A percentile compares a stretch with the other conserved stretches of the same genome.
Conservation (phyloP, 2,329 filamentous ascomycete species). For the Aspergillus sp. region DNA sequence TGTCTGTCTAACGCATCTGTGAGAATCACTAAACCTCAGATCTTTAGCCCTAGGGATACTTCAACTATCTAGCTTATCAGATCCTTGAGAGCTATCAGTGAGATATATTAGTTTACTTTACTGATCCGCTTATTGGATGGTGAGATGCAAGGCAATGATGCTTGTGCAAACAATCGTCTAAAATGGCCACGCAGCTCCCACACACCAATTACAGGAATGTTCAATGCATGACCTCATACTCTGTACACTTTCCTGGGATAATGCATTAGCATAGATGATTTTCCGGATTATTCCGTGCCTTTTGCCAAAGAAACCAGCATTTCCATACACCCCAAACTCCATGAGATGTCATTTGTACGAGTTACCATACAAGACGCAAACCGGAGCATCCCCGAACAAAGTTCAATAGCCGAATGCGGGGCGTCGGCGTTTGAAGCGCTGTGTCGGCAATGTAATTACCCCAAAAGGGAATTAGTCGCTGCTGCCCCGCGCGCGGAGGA, state of each 20-base stretch:
- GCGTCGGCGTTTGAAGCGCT: neutral
- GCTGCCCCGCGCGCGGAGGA: neutral
- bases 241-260: neutral
- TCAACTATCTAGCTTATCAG: neutral
- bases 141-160: neutral
- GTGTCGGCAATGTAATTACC: neutral
- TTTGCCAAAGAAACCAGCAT: neutral
- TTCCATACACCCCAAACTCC: neutral
- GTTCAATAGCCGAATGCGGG: constrained; percentile 1
- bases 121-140: neutral
- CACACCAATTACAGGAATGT: neutral
- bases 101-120: neutral
- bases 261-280: neutral
- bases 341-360: neutral
- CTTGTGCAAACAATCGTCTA: neutral
- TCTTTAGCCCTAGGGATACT: neutral
- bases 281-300: neutral
- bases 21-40: neutral
- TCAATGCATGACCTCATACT: neutral
- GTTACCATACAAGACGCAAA: neutral
- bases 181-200: neutral
- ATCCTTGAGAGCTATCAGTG: neutral
- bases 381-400: neutral
- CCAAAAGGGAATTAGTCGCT: neutral
- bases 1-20: neutral